A percentile compares a stretch with the other conserved stretches of the same genome.
phyloP scores from a whole-genome alignment of 805 yeast species.

The Metschnikowia reukaufii region DNA sequence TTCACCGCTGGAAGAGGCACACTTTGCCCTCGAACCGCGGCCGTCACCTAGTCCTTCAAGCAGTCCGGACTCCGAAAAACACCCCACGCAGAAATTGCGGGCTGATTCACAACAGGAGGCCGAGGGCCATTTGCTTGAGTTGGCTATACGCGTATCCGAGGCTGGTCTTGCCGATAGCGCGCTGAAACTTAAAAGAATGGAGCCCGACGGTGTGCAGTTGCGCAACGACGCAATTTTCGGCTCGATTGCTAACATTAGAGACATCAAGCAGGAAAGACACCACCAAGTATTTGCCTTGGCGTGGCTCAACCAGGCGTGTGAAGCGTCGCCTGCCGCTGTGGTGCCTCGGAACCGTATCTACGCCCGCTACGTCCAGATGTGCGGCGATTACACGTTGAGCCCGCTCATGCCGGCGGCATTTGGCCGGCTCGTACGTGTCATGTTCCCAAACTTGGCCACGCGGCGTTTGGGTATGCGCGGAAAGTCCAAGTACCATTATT shows the following conservation, averaged over 20 bases:
- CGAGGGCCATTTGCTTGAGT: slow-evolving; percentile 13
- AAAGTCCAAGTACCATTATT: slow-evolving; percentile 80
- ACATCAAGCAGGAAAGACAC: slow-evolving; percentile 48
- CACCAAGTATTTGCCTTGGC: slow-evolving; percentile 80
- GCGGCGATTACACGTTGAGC: slow-evolving; percentile 43
- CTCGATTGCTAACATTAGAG: slow-evolving; percentile 7
- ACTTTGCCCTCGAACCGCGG: neutral
- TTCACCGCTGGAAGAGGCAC: neutral
- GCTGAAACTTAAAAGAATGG: slow-evolving; percentile 14
- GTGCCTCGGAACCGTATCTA: slow-evolving; percentile 45
- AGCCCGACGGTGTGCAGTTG: slow-evolving; percentile 5
- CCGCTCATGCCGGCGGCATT: slow-evolving; percentile 76
- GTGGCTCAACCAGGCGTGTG: slow-evolving; percentile 72
- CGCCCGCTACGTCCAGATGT: slow-evolving; percentile 41
- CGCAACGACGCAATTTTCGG: slow-evolving; percentile 11
- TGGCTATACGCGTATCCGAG: slow-evolving; percentile 6
- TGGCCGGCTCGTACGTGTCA: slow-evolving; percentile 47
- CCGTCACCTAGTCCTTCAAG: neutral
- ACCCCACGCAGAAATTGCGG: slow-evolving; percentile 5
- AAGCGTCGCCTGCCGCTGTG: slow-evolving; percentile 43
- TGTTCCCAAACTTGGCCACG: slow-evolving; percentile 61
- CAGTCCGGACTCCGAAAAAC: neutral
- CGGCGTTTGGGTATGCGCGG: slow-evolving; percentile 82
- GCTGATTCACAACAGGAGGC: slow-evolving; percentile 10
- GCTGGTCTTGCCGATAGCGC: slow-evolving; percentile 16